Percentiles rank a stretch among this genome's conserved stretches.
Evolutionary conservation across 2,329 filamentous ascomycete species (phyloP).

Genomic region (Scopulariopsis brevicaulis): DNA sequence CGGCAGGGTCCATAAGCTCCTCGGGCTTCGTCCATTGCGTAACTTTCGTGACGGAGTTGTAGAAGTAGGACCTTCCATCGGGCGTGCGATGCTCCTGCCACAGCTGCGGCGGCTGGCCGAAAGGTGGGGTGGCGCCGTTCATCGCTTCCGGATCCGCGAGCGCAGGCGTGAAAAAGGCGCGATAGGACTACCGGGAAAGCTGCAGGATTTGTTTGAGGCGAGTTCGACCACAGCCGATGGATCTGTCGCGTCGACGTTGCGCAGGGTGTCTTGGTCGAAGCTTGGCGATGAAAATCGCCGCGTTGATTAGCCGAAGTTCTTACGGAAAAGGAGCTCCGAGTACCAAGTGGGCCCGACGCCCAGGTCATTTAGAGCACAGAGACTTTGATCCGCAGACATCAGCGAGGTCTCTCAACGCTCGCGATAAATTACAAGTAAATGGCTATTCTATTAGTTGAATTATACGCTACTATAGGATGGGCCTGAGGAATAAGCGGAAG

Average conservation of each 20-base stretch:
- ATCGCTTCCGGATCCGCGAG: slow-evolving; percentile 24
- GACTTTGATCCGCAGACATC: no score
- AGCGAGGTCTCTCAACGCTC: no score
- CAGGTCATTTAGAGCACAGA: not conserved
- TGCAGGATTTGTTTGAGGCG: not conserved
- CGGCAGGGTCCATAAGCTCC: slow-evolving; percentile 72
- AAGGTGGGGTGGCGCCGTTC: slow-evolving; percentile 40
- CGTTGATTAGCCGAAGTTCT: not conserved
- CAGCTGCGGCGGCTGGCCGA: slow-evolving; percentile 36
- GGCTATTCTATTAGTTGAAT: no score
- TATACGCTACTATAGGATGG: no score
- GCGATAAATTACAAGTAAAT: no score
- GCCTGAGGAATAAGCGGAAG: no score
- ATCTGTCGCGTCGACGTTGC: not conserved
- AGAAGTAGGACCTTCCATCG: slow-evolving; percentile 84
- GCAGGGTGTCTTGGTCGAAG: not conserved
- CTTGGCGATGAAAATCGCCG: not conserved
- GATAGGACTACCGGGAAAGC: not conserved
- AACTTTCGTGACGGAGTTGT: slow-evolving; percentile 72
- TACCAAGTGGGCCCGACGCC: not conserved
- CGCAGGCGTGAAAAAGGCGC: not conserved
- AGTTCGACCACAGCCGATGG: not conserved
- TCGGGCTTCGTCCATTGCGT: slow-evolving; percentile 94
- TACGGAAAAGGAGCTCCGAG: not conserved
- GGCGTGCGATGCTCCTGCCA: slow-evolving; percentile 77